Conservation (phyloP, 129 eudicot species). For the Ambrosia trifida region DNA sequence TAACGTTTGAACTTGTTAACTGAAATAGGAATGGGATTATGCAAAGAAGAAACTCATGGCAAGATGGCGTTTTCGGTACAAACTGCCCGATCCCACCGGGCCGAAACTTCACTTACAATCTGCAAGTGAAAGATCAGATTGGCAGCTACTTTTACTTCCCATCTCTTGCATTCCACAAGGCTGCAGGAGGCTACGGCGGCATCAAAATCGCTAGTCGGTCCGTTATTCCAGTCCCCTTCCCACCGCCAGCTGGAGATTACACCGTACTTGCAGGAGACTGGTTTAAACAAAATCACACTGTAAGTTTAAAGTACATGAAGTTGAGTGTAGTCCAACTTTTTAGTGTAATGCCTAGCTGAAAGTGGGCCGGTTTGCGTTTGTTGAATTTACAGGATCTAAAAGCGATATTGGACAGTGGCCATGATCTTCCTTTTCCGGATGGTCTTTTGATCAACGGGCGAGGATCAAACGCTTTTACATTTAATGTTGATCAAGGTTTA, state of each 20-base stretch:
- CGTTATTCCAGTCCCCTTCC: constrained; percentile 66
- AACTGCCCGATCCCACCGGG: constrained; percentile 72
- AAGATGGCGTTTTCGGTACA: constrained; percentile 69
- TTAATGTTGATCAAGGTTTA: constrained; percentile 65
- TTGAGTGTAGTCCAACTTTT: constrained; percentile 9
- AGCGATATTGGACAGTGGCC: constrained; percentile 59
- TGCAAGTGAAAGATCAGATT: constrained; percentile 73
- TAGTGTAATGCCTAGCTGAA: constrained; percentile 28
- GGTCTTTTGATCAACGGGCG: constrained; percentile 75
- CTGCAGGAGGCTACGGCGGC: constrained; percentile 72
- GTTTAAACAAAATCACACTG: constrained; percentile 71
- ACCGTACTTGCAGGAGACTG: constrained; percentile 65
- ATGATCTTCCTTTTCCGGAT: constrained; percentile 69
- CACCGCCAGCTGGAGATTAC: constrained; percentile 60
- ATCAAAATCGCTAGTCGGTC: constrained; percentile 63
- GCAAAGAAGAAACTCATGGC: constrained; percentile 72
- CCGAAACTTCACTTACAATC: constrained; percentile 57
- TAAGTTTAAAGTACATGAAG: constrained; percentile 10
- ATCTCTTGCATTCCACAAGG: constrained; percentile 68
- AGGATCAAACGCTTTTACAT: constrained; percentile 46
- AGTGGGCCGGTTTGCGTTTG: neutral
- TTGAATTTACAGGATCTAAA: constrained; percentile 46
- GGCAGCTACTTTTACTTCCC: constrained; percentile 77
- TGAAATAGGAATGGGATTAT: constrained; percentile 61
- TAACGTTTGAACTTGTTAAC: constrained; percentile 5